phyloP scores from a whole-genome alignment of 768 basidiomycete species.

The Leccinum subgranulosum region DNA sequence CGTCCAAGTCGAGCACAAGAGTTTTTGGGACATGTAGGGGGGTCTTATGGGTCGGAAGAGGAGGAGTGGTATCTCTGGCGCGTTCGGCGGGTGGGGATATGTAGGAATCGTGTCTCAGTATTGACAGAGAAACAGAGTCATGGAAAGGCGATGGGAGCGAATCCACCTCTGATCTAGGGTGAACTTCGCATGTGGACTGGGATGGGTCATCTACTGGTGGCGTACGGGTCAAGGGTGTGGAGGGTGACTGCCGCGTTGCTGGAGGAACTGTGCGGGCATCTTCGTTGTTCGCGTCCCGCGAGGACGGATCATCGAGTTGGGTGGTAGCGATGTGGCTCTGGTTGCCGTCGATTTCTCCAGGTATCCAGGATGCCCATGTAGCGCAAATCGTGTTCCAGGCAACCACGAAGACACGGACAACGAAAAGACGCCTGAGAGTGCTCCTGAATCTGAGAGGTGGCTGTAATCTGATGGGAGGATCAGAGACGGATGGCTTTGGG shows the following conservation, averaged over 20 bases:
- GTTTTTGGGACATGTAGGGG: slow-evolving; percentile 88
- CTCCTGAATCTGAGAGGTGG: slow-evolving; percentile 37
- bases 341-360: slow-evolving; percentile 22
- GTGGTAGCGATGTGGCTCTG: slow-evolving; percentile 6
- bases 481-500: slow-evolving; percentile 28
- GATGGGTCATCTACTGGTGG: slow-evolving; percentile 17
- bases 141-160: slow-evolving; percentile 21
- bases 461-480: slow-evolving; percentile 35
- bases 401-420: slow-evolving; percentile 65
- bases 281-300: slow-evolving; percentile 7
- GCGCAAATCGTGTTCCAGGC: slow-evolving; percentile 68
- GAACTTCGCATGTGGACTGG: slow-evolving; percentile 5
- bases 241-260: slow-evolving; percentile 16
- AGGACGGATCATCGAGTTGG: slow-evolving; percentile 8
- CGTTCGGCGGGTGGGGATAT: slow-evolving; percentile 20
- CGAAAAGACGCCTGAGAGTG: slow-evolving; percentile 57
- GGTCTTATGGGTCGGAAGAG: slow-evolving; percentile 49
- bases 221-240: slow-evolving; percentile 24
- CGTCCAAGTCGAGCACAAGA: slow-evolving; percentile 94
- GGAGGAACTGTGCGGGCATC: slow-evolving; percentile 19
- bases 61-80: slow-evolving; percentile 49
- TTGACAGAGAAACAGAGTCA: slow-evolving; percentile 7
- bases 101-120: slow-evolving; percentile 7
- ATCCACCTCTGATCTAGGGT: slow-evolving; percentile 11
- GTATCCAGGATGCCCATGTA: slow-evolving; percentile 50